A percentile compares a stretch with the other conserved stretches of the same genome.
phyloP scores from a whole-genome alignment of 495 filamentous ascomycete genomes.

The Neurospora intermedia region DNA sequence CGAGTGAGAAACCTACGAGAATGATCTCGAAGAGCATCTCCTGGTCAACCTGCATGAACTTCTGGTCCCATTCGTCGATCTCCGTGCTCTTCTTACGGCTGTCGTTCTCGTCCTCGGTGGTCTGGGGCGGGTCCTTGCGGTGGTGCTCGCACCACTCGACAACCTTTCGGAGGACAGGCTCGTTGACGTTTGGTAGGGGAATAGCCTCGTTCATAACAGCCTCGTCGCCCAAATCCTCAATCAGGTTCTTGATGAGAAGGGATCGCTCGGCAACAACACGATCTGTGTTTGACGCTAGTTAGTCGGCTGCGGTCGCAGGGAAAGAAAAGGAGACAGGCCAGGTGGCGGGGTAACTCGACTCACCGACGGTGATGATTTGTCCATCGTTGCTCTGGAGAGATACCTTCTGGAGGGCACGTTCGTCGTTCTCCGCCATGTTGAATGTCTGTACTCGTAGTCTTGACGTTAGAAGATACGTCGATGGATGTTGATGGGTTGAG shows the following conservation, averaged over 20 bases:
- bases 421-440: constrained; percentile 10
- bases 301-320: not conserved
- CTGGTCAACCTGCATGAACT: constrained; percentile 99
- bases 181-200: constrained; percentile 75
- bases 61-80: constrained; percentile 99
- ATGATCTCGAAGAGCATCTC: constrained; percentile 99
- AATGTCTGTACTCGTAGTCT: not conserved
- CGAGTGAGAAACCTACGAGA: constrained; percentile 48
- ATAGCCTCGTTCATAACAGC: constrained; percentile 64
- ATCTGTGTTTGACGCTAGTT: constrained; percentile 30
- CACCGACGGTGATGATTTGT: constrained; percentile 10
- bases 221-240: constrained; percentile 76
- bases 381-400: constrained; percentile 14
- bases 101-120: constrained; percentile 81
- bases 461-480: not conserved
- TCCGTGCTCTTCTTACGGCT: constrained; percentile 95
- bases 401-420: constrained; percentile 6
- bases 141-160: constrained; percentile 97
- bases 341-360: constrained; percentile 4
- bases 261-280: constrained; percentile 82
- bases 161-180: constrained; percentile 86
- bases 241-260: constrained; percentile 92
- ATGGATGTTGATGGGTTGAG: constrained; percentile 3
- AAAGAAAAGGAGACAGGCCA: not conserved
- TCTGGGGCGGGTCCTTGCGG: constrained; percentile 67